Evolutionary conservation across 2,329 filamentous ascomycete species (phyloP), one percentile per base, ranked within the genome.

Genomic region (Penicillium vulpinum): DNA sequence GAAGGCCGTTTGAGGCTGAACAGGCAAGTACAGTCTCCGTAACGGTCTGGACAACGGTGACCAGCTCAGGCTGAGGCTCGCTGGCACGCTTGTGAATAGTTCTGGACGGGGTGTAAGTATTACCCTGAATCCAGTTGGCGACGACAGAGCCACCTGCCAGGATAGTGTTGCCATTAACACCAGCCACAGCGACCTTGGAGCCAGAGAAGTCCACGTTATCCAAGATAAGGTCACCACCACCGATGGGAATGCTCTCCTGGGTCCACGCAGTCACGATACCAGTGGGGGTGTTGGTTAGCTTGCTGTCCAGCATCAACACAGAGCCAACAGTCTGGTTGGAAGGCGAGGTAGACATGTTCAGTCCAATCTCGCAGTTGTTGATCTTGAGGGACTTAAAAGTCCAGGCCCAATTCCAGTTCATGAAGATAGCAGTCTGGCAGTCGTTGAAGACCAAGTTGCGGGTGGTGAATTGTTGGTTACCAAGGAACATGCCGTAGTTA

Each of bases 351-450:
- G 88, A 84, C 86, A 96, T 91, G 75, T 95, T 89, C 61, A 95
- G 79, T 54, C 90, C 91, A 38, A 92, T 76, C n/a, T 80, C 77
- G 70, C 88, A 90, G 71, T 88, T 85, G 73, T 91, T 86, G 75
- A 95, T 90, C 44, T 78, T 82, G 36, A 95, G 65, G 35, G 85
- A 88, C 71, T 93, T 91, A 76, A 94, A 85, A 43, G 88, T 86
- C 88, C 89, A 95, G 18, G 86, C 80, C 91, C 91, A 96, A 78
- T 93, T 90, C 91, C 91, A 96, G 80, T 92, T 92, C 86, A 94
- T 89, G 77, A 85, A 91, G 62, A 96, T 86, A 60, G 89, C 91
- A 2, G 90, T 95, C 70, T 90, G 83, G 79, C 89, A 92, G 73
- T 84, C 82, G 72, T 89, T 90, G 82, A 95, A 95, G 35, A 83